Percentiles rank a stretch among this genome's conserved stretches.
Evolutionary conservation across 345 rosid genomes (phyloP).

Genomic region (Salix udensis): DNA sequence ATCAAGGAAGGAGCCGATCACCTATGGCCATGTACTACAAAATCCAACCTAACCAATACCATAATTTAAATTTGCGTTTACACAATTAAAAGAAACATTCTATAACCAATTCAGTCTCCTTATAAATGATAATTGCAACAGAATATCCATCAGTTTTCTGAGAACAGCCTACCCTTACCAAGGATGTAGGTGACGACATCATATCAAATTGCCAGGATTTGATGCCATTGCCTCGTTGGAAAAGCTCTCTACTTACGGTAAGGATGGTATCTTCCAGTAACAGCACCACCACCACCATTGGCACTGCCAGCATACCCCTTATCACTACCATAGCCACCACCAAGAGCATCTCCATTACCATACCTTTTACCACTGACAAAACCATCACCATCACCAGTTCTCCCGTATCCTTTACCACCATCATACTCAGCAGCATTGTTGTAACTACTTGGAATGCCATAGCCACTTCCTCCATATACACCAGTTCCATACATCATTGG

Average conservation of each 20-base stretch:
- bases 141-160: not conserved
- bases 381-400: slow-evolving; percentile 6
- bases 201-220: not conserved
- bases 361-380: slow-evolving; percentile 7
- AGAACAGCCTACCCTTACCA: not conserved
- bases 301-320: slow-evolving; percentile 13
- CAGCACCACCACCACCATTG: slow-evolving; percentile 9
- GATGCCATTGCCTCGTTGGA: not conserved
- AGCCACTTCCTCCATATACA: slow-evolving; percentile 22
- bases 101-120: not conserved
- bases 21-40: not conserved
- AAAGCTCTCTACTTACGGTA: slow-evolving; percentile 16
- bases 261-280: slow-evolving; percentile 22
- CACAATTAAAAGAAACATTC: slow-evolving; percentile 3
- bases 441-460: slow-evolving; percentile 10
- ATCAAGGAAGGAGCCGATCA: not conserved
- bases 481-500: slow-evolving; percentile 35
- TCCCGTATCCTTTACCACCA: slow-evolving; percentile 7
- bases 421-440: slow-evolving; percentile 10
- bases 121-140: not conserved
- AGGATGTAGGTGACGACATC: not conserved
- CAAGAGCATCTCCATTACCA: slow-evolving; percentile 6
- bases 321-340: slow-evolving; percentile 7
- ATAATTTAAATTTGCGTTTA: not conserved
- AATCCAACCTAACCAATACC: not conserved